Base-by-base conservation (phyloP, 1,284 basidiomycete species). In the Ceratobasidium sp. region DNA sequence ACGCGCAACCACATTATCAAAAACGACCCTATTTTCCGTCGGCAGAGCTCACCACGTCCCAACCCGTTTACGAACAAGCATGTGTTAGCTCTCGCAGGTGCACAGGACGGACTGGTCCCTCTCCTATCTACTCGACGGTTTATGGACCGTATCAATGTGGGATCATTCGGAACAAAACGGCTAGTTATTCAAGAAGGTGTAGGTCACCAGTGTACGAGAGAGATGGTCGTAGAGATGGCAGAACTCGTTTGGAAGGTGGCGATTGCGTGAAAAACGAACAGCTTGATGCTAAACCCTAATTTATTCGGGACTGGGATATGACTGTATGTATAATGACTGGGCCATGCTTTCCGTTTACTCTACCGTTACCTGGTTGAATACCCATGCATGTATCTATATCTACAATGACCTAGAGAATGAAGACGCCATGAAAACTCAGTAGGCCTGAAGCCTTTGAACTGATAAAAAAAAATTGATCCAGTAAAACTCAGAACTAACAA, bases 191-290 rank as follows among this genome's bases (percentile, higher is more conserved):
- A 65, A 17, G 34, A 65, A 22, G 62, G 60, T 22, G 60, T 64
- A 17, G 60, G 60, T 15, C 62, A 65, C 22, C 62, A 65, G 32
- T 64, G 60, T 31, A 64, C 60, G 13, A 64, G 17, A 22, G 62
- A 65, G 22, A 65, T 65, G 62, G 45, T 65, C 15, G 43, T 12
- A 17, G 62, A 65, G 45, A 64, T 64, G 49, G 50, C 62, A 10
- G 50, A 65, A 12, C 32, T 65, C 8, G 62, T 65, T 10, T 65
- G 62, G 62, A 52, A 32, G n/a, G 43, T 60, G n/a, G 43, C 29
- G 7, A 10, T 60, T 3, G 42, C 20, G 17, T 31, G 35, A 35
- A 47, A 47, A 8, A 7, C 22, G 20, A 22, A 20, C n/a, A 20
- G 10, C 22, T 47, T 8, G 45, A 47, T 8, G 7, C n/a, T 47